These are phyloP conservation scores for Cylindrodendrum hubeiense DNA, from an alignment of 2,329 filamentous ascomycete species.

Conservation along the genomic window DNA sequence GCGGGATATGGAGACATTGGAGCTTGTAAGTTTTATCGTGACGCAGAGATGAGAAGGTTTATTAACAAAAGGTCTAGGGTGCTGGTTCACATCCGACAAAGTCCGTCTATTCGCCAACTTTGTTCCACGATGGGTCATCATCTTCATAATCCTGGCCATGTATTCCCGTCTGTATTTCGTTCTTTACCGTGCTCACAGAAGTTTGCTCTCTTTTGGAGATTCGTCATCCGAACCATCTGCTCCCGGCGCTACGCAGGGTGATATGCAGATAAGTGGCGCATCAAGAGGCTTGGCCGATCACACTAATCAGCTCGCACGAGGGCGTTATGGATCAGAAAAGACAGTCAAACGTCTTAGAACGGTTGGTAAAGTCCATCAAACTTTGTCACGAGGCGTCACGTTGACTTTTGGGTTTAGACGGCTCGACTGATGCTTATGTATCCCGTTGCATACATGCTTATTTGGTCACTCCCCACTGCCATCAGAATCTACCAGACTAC, in stretches of 20 bases:
- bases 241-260: neutral
- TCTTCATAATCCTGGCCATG: conserved; percentile 16
- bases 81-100: conserved; percentile 23
- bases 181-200: conserved; percentile 4
- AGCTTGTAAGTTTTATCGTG: conserved; percentile 3
- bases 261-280: neutral
- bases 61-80: conserved; percentile 8
- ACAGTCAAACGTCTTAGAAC: conserved; percentile 5
- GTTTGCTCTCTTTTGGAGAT: conserved; percentile 9
- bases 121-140: conserved; percentile 21
- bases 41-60: neutral
- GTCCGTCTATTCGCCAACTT: conserved; percentile 19
- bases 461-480: conserved; percentile 17
- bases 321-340: conserved; percentile 3
- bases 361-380: neutral
- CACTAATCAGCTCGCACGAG: neutral
- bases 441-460: conserved; percentile 25
- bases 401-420: conserved; percentile 2
- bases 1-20: conserved; percentile 19
- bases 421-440: conserved; percentile 21
- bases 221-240: conserved; percentile 6
- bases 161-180: conserved; percentile 7
- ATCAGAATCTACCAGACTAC: conserved; percentile 21
- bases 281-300: neutral
- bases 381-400: neutral